These are phyloP conservation scores for Quercus lobata DNA, from an alignment of 331 rosid genomes.

Conservation along the genomic window DNA sequence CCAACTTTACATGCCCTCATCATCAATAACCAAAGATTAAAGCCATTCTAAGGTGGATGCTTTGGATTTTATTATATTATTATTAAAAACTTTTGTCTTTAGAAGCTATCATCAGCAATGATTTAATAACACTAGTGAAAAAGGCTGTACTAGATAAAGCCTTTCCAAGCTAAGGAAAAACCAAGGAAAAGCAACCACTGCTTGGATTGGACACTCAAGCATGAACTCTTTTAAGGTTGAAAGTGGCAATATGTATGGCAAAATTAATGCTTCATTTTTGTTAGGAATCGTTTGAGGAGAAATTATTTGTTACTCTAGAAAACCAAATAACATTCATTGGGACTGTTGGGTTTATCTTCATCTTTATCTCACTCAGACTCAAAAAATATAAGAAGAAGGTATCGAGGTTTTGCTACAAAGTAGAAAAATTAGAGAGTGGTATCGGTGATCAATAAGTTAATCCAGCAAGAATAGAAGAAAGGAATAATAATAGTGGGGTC, in stretches of 20 bases:
- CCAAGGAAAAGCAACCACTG: too few species aligned
- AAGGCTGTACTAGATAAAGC: not conserved
- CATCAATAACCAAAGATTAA: conserved; percentile 1
- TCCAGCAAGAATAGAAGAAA: not conserved
- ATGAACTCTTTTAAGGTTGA: not conserved
- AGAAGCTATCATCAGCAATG: not conserved
- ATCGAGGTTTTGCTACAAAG: not conserved
- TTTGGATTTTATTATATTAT: not conserved
- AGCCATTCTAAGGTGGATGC: not conserved
- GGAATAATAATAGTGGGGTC: not conserved
- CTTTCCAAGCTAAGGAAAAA: not conserved
- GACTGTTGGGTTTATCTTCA: not conserved
- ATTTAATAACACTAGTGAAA: not conserved
- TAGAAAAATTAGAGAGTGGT: not conserved
- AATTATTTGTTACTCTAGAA: not conserved
- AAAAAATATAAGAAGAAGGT: not conserved
- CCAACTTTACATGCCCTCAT: not conserved
- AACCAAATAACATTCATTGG: not conserved
- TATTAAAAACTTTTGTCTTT: not conserved
- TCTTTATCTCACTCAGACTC: not conserved
- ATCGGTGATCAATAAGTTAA: not conserved
- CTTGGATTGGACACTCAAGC: too few species aligned
- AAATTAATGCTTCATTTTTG: not conserved
- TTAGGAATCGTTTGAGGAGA: not conserved
- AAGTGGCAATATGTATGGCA: not conserved